Percentiles rank a stretch among this genome's conserved stretches.
These are phyloP conservation scores for Saccharum officinarum DNA, from an alignment of 176 grass and related monocot genomes.

Conservation along the genomic window DNA sequence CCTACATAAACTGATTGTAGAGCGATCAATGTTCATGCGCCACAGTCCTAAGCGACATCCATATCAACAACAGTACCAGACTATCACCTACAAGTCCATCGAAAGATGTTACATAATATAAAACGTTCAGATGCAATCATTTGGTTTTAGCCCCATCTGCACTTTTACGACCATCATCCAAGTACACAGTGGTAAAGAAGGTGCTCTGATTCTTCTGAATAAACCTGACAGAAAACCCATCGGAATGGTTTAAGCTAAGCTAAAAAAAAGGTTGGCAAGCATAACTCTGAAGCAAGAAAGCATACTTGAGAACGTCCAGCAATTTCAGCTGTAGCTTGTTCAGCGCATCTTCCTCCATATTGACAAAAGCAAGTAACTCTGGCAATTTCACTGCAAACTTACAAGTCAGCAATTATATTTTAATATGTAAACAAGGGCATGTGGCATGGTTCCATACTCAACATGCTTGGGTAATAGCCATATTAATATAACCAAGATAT, in stretches of 20 bases:
- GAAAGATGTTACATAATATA: slow-evolving; percentile 6
- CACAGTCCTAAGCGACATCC: background rate
- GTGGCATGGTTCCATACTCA: background rate
- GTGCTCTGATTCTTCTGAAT: slow-evolving; percentile 85
- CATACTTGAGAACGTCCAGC: slow-evolving; percentile 94
- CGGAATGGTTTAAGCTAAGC: background rate
- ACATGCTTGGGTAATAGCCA: background rate
- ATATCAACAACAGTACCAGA: slow-evolving; percentile 14
- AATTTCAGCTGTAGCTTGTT: slow-evolving; percentile 80
- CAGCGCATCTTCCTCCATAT: slow-evolving; percentile 87
- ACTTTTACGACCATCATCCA: slow-evolving; percentile 40
- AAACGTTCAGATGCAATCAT: slow-evolving; percentile 21
- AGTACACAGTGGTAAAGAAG: slow-evolving; percentile 64
- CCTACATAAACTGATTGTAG: background rate
- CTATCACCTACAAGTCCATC: slow-evolving; percentile 25
- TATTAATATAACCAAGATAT: background rate
- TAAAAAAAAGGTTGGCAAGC: background rate
- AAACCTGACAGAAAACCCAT: slow-evolving; percentile 56
- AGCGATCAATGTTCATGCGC: background rate
- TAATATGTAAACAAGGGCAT: background rate
- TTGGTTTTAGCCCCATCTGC: slow-evolving; percentile 37
- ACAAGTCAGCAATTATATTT: background rate
- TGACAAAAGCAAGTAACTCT: slow-evolving; percentile 84
- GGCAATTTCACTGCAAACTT: slow-evolving; percentile 81
- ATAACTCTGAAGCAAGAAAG: slow-evolving; percentile 5